Base-by-base conservation (phyloP, 495 filamentous ascomycete species). In the Aspergillus conjunctus region DNA sequence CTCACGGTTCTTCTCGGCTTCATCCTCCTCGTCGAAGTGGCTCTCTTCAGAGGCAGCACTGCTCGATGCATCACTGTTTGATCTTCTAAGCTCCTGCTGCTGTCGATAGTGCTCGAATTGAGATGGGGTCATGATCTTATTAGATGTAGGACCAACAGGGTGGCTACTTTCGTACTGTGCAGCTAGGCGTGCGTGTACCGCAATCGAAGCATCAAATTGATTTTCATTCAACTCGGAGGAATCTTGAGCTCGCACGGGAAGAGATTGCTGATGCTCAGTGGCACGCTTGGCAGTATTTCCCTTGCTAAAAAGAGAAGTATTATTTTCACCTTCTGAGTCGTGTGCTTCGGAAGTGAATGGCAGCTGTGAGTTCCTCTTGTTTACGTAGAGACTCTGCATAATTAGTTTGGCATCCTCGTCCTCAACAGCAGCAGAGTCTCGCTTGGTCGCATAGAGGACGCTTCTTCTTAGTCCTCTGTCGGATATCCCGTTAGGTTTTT, bases 61-160 rank as follows among this genome's bases (percentile, higher is more conserved):
- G 71, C 69, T 75, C 31, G 76, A 79, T 6, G 72, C 76, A 62
- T 75, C 65, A 51, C 80, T 82, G 56, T 77, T 74, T 41, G 80
- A 81, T 39, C 85, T 76, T 62, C 79, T 76, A 4, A 87, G 79
- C 66, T 92, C 90, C 68, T 92, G 89, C 63, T 95, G 88, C 65
- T 87, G 85, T 55, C 87, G 83, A 68, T 93, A 93, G 65, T 81
- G 84, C 71, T 96, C 91, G 61, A 93, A 95, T 70, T 96, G 89
- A 22, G 87, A 90, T 15, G 88, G 88, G 1, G 91, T 95, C 91
- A 96, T 95, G 43, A 94, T 85, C 68, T 92, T 94, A 69, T 86
- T 88, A 18, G 77, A 69, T 8, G 71, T 68, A 26, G 74, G 77
- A 22, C 75, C 71, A 54, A 68, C 78, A 7, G 77, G 76, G 41